phyloP scores from a whole-genome alignment of 2,329 filamentous ascomycete genomes.

The Botrytis sinoallii region DNA sequence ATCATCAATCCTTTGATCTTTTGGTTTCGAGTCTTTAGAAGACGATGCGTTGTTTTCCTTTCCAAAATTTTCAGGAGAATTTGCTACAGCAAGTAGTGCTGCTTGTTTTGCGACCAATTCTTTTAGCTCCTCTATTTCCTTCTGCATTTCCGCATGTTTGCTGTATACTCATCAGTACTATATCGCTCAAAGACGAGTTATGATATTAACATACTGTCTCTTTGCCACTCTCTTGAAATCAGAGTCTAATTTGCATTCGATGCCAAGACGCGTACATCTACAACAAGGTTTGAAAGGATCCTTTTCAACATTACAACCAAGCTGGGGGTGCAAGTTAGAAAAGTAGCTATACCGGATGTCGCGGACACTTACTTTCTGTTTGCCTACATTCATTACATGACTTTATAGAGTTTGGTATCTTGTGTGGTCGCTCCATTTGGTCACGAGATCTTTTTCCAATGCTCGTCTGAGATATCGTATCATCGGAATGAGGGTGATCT shows the following conservation, averaged over 20 bases:
- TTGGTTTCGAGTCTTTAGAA: constrained; percentile 40
- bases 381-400: constrained; percentile 55
- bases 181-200: too few relatives aligned
- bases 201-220: constrained; percentile 21
- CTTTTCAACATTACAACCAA: constrained; percentile 64
- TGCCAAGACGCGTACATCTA: constrained; percentile 59
- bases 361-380: constrained; percentile 55
- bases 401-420: constrained; percentile 18
- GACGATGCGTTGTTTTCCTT: constrained; percentile 45
- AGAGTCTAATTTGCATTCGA: constrained; percentile 64
- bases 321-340: constrained; percentile 41
- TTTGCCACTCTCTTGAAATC: constrained; percentile 68
- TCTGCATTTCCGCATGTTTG: constrained; percentile 62
- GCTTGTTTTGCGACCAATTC: constrained; percentile 34
- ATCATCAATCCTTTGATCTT: constrained; percentile 19
- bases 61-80: constrained; percentile 48
- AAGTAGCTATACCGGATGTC: background rate
- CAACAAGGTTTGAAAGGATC: constrained; percentile 61
- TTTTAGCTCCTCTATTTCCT: constrained; percentile 51
- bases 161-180: constrained; percentile 38
- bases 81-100: constrained; percentile 36
- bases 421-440: constrained; percentile 10
- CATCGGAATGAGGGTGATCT: constrained; percentile 15
- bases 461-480: background rate
- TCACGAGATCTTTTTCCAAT: constrained; percentile 17